These are phyloP conservation scores for Vitellaria paradoxa DNA, from an alignment of 179 eudicot genomes.

Conservation along the genomic window DNA sequence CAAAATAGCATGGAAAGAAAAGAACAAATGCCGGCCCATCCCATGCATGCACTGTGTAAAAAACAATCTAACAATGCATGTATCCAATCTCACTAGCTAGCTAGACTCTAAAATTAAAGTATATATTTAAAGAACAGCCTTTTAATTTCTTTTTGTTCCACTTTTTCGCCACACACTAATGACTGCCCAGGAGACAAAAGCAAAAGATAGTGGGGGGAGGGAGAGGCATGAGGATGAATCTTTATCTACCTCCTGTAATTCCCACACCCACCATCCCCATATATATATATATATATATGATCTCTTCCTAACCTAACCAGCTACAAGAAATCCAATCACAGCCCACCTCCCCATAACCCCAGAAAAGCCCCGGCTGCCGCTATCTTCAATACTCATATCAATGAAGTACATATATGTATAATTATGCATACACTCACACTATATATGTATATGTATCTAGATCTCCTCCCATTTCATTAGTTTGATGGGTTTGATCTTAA, in stretches of 20 bases:
- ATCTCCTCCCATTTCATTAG: not conserved
- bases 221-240: constrained; percentile 7
- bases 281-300: not conserved
- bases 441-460: too few species aligned
- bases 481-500: not conserved
- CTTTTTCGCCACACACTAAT: constrained; percentile 2
- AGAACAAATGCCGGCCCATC: too few species aligned
- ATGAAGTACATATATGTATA: not conserved
- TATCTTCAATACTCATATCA: not conserved
- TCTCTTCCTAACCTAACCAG: not conserved
- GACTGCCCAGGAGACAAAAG: constrained; percentile 9
- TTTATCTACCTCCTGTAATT: not conserved
- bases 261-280: not conserved
- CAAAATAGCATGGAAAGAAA: too few species aligned
- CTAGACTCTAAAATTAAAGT: too few species aligned
- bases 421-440: too few species aligned
- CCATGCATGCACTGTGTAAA: too few species aligned
- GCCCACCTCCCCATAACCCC: constrained; percentile 11
- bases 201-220: constrained; percentile 15
- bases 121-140: not conserved
- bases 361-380: not conserved
- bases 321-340: not conserved
- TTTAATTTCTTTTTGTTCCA: not conserved
- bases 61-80: too few species aligned
- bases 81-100: too few species aligned